Conservation (phyloP, 257 asterid genomes). For the Petrea volubilis region DNA sequence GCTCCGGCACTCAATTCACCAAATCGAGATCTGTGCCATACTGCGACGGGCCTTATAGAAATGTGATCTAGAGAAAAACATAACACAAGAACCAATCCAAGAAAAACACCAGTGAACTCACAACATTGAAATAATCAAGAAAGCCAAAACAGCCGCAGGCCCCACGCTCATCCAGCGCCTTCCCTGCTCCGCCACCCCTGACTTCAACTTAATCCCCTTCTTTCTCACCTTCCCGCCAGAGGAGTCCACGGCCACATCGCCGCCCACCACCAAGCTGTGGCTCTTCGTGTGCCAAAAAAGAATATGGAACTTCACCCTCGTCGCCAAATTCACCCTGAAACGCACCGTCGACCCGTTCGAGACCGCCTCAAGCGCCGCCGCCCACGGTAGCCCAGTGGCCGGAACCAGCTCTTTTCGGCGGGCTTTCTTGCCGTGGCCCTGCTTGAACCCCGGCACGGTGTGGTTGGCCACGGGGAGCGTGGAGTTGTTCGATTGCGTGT, state of each 20-base stretch:
- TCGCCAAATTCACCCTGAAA: slow-evolving; percentile 47
- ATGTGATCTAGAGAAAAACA: neutral
- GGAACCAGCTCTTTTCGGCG: slow-evolving; percentile 26
- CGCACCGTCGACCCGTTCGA: slow-evolving; percentile 33
- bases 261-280: slow-evolving; percentile 34
- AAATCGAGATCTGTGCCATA: too few relatives aligned
- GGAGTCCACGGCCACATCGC: slow-evolving; percentile 45
- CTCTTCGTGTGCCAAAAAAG: slow-evolving; percentile 50
- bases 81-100: neutral
- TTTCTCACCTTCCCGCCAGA: slow-evolving; percentile 47
- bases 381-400: slow-evolving; percentile 47
- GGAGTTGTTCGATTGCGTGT: slow-evolving; percentile 23
- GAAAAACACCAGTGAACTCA: neutral
- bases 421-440: slow-evolving; percentile 52
- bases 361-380: slow-evolving; percentile 32
- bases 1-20: too few relatives aligned
- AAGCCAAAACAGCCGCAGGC: neutral
- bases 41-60: too few relatives aligned
- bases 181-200: slow-evolving; percentile 9
- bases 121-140: neutral
- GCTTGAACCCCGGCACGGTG: slow-evolving; percentile 41
- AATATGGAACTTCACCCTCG: slow-evolving; percentile 52
- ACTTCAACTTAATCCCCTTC: slow-evolving; percentile 56
- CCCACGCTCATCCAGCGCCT: slow-evolving; percentile 8
- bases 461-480: slow-evolving; percentile 28